Evolutionary conservation across 257 asterid species (phyloP).

Genomic region (Solanum medicagineum): DNA sequence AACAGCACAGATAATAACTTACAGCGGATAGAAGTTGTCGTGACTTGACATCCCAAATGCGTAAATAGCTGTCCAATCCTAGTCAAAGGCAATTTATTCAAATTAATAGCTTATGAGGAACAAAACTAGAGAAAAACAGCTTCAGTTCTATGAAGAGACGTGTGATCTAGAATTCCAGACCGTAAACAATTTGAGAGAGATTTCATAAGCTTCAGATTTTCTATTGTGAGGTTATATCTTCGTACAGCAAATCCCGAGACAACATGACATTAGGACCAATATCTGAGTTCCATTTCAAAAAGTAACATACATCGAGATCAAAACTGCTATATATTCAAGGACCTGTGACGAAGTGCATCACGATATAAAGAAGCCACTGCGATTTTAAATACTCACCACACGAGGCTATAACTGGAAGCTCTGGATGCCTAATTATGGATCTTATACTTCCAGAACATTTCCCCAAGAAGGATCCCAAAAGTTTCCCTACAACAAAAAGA

Average conservation of each 20-base stretch:
- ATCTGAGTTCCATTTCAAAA: background rate
- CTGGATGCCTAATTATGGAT: constrained; percentile 72
- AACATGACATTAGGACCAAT: background rate
- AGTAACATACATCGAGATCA: background rate
- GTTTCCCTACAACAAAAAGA: constrained; percentile 44
- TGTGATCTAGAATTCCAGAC: background rate
- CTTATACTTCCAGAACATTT: constrained; percentile 92
- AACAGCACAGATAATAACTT: constrained; percentile 9
- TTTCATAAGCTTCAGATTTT: background rate
- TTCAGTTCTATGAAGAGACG: background rate
- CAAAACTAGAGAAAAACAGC: background rate
- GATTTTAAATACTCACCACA: constrained; percentile 54
- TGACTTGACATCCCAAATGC: constrained; percentile 80
- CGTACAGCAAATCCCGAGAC: background rate
- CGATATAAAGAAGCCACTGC: background rate
- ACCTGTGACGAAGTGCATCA: background rate
- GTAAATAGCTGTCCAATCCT: constrained; percentile 92
- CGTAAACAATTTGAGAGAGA: background rate
- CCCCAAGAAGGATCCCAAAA: constrained; percentile 79
- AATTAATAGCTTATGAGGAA: background rate
- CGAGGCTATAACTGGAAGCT: constrained; percentile 80
- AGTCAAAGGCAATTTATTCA: constrained; percentile 1
- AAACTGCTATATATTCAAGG: background rate
- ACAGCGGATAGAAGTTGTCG: constrained; percentile 87
- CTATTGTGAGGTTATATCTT: background rate